These are phyloP conservation scores for Kwoniella dejecticola DNA, from an alignment of 768 basidiomycete species.

Conservation along the genomic window DNA sequence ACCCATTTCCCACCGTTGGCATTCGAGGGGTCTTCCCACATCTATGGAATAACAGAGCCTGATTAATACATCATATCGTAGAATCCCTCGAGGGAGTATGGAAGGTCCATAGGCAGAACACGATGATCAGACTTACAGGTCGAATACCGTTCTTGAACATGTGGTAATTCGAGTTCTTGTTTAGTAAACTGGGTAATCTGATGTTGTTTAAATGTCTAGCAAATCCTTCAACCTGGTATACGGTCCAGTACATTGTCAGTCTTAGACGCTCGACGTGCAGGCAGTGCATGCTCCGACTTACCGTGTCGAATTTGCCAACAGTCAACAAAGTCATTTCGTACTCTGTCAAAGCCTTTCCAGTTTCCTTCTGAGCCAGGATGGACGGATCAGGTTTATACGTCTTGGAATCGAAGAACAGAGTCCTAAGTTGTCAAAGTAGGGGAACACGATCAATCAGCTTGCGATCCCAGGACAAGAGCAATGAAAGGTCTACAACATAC, in stretches of 20 bases:
- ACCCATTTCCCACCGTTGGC: conserved; percentile 94
- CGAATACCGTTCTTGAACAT: conserved; percentile 69
- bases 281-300: conserved; percentile 40
- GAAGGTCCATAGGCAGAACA: no score
- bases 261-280: no score
- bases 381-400: conserved; percentile 60
- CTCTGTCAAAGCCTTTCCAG: conserved; percentile 47
- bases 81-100: no score
- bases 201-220: conserved; percentile 51
- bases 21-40: conserved; percentile 96
- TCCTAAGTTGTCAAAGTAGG: no score
- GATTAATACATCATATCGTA: neutral
- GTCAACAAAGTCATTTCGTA: conserved; percentile 68
- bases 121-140: no score
- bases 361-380: conserved; percentile 60
- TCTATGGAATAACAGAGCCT: conserved; percentile 50
- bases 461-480: neutral
- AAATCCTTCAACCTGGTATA: conserved; percentile 52
- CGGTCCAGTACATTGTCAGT: no score
- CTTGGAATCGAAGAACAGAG: conserved; percentile 86
- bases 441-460: neutral
- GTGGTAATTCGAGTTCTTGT: conserved; percentile 90
- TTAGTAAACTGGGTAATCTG: conserved; percentile 70
- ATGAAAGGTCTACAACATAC: conserved; percentile 59
- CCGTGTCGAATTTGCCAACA: conserved; percentile 87